Percentiles rank a stretch among this genome's conserved stretches.
Evolutionary conservation across 257 asterid genomes (phyloP).

Genomic region (Perilla frutescens): DNA sequence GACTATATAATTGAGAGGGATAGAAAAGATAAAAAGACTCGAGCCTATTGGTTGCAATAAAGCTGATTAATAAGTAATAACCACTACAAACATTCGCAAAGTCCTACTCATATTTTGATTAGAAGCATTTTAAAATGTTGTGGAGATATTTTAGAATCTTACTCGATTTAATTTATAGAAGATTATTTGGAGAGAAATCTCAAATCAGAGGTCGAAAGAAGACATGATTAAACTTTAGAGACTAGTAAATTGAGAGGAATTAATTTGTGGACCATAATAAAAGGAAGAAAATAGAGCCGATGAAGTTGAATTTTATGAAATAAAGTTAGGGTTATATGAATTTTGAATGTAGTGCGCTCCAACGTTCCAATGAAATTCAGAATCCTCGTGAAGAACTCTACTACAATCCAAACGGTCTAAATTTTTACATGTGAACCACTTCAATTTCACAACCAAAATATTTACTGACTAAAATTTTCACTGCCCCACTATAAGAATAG

Average conservation of each 20-base stretch:
- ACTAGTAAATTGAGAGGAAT: neutral
- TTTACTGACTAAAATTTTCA: constrained; percentile 11
- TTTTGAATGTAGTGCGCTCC: constrained; percentile 81
- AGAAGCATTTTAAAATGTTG: neutral
- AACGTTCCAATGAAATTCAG: constrained; percentile 58
- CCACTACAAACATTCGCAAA: neutral
- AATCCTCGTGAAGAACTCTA: constrained; percentile 63
- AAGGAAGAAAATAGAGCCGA: neutral
- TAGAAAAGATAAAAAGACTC: neutral
- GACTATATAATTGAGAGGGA: too few species aligned
- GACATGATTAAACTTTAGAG: neutral
- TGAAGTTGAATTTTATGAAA: constrained; percentile 11
- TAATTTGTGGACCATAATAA: constrained; percentile 32
- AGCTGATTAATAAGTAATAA: neutral
- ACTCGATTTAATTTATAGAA: too few species aligned
- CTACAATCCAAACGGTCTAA: constrained; percentile 64
- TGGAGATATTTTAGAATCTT: too few species aligned
- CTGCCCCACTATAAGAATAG: constrained; percentile 54
- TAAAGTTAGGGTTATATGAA: neutral
- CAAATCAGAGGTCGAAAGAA: neutral
- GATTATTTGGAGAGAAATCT: neutral
- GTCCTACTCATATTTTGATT: neutral
- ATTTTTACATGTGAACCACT: constrained; percentile 64
- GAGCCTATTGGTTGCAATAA: neutral
- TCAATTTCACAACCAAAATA: constrained; percentile 37